These are phyloP conservation scores for Ceratocystis smalleyi DNA, from an alignment of 2,329 filamentous ascomycete species.

Conservation along the genomic window DNA sequence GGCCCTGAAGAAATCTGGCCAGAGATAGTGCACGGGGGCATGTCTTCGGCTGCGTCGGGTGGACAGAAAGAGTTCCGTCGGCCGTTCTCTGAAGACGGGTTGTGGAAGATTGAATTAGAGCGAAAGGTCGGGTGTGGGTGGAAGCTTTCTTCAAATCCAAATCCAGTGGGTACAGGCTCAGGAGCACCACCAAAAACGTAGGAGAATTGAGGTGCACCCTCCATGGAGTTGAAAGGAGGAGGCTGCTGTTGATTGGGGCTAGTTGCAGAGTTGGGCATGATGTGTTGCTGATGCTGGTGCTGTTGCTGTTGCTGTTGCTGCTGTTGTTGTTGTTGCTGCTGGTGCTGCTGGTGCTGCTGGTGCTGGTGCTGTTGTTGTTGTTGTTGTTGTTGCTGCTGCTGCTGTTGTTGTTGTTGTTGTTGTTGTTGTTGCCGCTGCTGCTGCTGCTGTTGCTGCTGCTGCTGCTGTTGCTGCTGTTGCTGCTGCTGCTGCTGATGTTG, in stretches of 20 bases:
- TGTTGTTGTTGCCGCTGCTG: conserved; percentile 8
- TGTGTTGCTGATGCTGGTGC: neutral
- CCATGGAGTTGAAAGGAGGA: neutral
- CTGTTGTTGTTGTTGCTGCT: neutral
- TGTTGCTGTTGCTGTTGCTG: conserved; percentile 8
- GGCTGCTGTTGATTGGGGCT: neutral
- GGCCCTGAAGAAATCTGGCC: conserved; percentile 9
- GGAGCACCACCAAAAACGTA: conserved; percentile 14
- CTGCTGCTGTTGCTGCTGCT: conserved; percentile 7
- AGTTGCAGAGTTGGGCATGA: neutral
- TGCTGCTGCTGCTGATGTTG: conserved; percentile 18
- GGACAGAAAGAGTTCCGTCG: conserved; percentile 50
- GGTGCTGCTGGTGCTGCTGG: neutral
- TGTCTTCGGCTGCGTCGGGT: conserved; percentile 31
- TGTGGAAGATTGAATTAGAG: conserved; percentile 51
- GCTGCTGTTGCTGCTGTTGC: conserved; percentile 16
- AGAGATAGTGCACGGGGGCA: conserved; percentile 13
- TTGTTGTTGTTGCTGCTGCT: conserved; percentile 15
- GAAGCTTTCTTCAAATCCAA: conserved; percentile 13
- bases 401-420: conserved; percentile 2
- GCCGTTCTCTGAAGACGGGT: conserved; percentile 40
- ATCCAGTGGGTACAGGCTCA: conserved; percentile 6
- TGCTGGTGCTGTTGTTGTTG: conserved; percentile 17
- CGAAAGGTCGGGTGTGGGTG: conserved; percentile 39
- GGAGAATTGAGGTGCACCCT: conserved; percentile 7